Evolutionary conservation across 1,139 yeast species (phyloP), one percentile per base, ranked within the genome.

Genomic region (Nematodospora anomalae): DNA sequence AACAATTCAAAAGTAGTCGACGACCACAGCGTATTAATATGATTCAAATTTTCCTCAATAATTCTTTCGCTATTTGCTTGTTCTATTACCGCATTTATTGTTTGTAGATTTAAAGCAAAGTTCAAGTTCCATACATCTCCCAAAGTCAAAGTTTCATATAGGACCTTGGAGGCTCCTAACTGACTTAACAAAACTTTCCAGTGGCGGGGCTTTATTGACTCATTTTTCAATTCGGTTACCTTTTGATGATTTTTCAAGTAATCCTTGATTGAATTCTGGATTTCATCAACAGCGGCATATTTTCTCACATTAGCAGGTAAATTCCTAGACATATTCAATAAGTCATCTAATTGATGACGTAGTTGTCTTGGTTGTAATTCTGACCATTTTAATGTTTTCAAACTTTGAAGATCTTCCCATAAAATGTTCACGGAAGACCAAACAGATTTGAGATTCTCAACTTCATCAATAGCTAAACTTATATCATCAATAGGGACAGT

Each of bases 21-120:
- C 0, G 57, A 45, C 90, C 90, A 83, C 4, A 57, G 65, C 0
- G 49, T 50, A 35, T 64, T 65, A 9, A 90, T 76, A 6, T 62
- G 55, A 1, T 48, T 49, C 16, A 84, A 52, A 9, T 80, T 74
- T 12, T 73, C 77, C 43, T 83, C 88, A 6, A 92, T 63, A 0
- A 77, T 69, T 41, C 74, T 67, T 51, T 92, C 97, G 15, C 87
- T 84, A 42, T 76, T 77, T 0, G 97, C 97, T 44, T 74, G 78
- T 1, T 69, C 66, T 3, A 87, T 50, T 1, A 84, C 58, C 0
- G 73, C 62, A 33, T 71, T 73, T 3, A 90, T 61, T 1, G 57
- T 41, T 2, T 52, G 49, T 30, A 74, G 76, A 56, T 86, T 76
- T 1, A 61, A 45, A 0, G 49, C 27, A 18, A 84, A 55, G 30